Evolutionary conservation across 305 asterid species (phyloP).

Genomic region (Solanum hybrid): DNA sequence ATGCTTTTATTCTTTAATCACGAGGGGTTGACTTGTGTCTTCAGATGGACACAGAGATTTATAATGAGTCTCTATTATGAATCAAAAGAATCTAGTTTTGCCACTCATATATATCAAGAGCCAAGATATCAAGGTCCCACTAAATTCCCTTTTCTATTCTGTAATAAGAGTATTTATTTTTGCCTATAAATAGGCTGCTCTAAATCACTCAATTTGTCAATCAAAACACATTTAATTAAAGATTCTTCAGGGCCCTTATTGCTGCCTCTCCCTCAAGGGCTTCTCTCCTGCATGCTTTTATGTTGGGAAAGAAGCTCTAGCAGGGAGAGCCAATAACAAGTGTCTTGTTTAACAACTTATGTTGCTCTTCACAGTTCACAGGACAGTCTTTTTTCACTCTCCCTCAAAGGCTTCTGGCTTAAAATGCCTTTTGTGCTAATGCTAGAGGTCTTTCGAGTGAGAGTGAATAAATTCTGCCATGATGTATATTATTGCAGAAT

Average conservation of each 20-base stretch:
- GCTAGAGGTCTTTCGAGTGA: constrained; percentile 26
- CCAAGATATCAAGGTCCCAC: constrained; percentile 35
- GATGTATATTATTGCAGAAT: constrained; percentile 8
- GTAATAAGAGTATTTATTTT: not conserved
- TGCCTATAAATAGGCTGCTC: constrained; percentile 36
- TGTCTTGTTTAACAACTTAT: constrained; percentile 17
- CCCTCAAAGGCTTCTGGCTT: constrained; percentile 43
- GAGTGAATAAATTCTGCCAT: constrained; percentile 30
- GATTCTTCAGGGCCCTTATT: constrained; percentile 26
- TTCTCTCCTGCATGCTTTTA: constrained; percentile 19
- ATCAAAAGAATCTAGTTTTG: constrained; percentile 22
- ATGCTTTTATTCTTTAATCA: constrained; percentile 23
- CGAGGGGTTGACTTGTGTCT: constrained; percentile 41
- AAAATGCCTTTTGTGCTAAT: constrained; percentile 15
- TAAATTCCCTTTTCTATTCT: not conserved
- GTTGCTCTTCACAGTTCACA: constrained; percentile 15
- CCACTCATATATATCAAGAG: constrained; percentile 29
- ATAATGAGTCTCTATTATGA: constrained; percentile 11
- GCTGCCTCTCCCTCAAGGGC: constrained; percentile 66
- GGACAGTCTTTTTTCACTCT: constrained; percentile 57
- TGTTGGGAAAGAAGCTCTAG: constrained; percentile 29
- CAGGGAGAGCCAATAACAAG: constrained; percentile 30
- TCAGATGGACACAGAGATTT: not conserved
- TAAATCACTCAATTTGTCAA: constrained; percentile 7
- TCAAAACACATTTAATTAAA: not conserved